These are phyloP conservation scores for Fonsecaea multimorphosa DNA, from an alignment of 2,329 filamentous ascomycete genomes.

Conservation along the genomic window DNA sequence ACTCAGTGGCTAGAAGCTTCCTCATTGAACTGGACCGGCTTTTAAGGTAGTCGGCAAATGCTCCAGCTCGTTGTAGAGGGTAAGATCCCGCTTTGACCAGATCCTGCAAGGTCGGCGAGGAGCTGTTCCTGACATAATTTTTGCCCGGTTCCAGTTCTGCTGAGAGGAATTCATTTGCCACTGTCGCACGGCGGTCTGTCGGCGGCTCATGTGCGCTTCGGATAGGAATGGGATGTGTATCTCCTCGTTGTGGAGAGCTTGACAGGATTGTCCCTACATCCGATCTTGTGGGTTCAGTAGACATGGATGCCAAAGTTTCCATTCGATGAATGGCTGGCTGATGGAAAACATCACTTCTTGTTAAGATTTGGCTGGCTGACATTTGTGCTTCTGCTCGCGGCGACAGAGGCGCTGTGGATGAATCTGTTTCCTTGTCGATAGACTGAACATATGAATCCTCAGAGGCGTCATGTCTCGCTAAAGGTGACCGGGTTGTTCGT, in stretches of 20 bases:
- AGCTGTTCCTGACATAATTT: constrained; percentile 21
- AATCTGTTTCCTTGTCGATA: constrained; percentile 74
- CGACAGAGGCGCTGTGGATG: constrained; percentile 71
- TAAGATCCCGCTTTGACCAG: constrained; percentile 70
- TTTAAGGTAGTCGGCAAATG: constrained; percentile 81
- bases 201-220: constrained; percentile 2
- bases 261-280: constrained; percentile 40
- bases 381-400: constrained; percentile 71
- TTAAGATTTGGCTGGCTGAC: constrained; percentile 89
- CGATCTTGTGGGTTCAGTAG: constrained; percentile 51
- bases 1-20: constrained; percentile 81
- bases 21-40: constrained; percentile 81
- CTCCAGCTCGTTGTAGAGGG: constrained; percentile 81
- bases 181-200: constrained; percentile 17
- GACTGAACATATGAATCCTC: constrained; percentile 79
- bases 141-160: constrained; percentile 22
- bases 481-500: constrained; percentile 57
- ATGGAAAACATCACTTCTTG: constrained; percentile 85
- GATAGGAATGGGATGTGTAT: constrained; percentile 26
- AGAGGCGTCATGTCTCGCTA: constrained; percentile 65
- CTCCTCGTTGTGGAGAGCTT: constrained; percentile 30
- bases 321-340: constrained; percentile 68
- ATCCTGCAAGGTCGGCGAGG: constrained; percentile 62
- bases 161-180: constrained; percentile 14
- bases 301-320: constrained; percentile 40